Evolutionary conservation across 371 early-diverging fungal species (phyloP).

Genomic region (Umbelopsis sp.): DNA sequence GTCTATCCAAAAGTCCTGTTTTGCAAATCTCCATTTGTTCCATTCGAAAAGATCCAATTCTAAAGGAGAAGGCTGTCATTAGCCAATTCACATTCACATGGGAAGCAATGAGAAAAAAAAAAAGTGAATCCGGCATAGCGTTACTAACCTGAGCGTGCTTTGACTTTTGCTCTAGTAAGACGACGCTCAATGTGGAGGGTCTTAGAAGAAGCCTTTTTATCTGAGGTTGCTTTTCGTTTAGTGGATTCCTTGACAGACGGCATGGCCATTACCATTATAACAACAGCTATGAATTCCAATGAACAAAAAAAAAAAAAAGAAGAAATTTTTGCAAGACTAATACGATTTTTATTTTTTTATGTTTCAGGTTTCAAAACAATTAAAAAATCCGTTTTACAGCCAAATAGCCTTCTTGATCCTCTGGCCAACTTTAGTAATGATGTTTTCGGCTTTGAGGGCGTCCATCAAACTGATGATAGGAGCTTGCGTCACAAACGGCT

Average conservation of each 20-base stretch:
- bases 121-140: background rate
- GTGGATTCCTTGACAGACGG: background rate
- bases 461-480: slow-evolving; percentile 1
- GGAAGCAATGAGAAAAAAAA: background rate
- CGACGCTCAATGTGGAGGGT: slow-evolving; percentile 39
- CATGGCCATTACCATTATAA: slow-evolving; percentile 15
- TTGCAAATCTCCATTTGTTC: slow-evolving; percentile 54
- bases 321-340: background rate
- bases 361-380: background rate
- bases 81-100: no score
- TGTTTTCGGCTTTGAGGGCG: slow-evolving; percentile 12
- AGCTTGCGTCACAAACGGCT: background rate
- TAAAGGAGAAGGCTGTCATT: slow-evolving; percentile 17
- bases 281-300: background rate
- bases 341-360: background rate
- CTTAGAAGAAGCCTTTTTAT: slow-evolving; percentile 3
- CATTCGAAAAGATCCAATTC: slow-evolving; percentile 63
- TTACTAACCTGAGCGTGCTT: slow-evolving; percentile 51
- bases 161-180: slow-evolving; percentile 48
- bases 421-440: slow-evolving; percentile 6
- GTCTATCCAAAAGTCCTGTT: slow-evolving; percentile 56
- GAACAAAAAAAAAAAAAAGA: background rate
- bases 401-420: background rate
- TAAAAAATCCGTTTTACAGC: background rate
- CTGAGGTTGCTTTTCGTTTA: background rate